Evolutionary conservation across 78 protist species (phyloP).

Genomic region (Pelomyxa schiedti): DNA sequence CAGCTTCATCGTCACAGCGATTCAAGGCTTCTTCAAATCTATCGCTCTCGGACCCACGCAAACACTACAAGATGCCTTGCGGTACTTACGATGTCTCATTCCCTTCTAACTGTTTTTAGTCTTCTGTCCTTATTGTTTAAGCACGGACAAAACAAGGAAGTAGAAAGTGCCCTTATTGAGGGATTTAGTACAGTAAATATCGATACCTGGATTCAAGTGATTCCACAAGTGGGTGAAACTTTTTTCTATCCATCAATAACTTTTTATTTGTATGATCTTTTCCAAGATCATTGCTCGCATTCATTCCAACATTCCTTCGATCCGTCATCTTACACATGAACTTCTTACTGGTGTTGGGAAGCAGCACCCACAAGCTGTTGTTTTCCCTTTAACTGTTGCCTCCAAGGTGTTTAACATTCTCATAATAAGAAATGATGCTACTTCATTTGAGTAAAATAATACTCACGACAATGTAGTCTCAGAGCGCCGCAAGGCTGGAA

Average conservation of each 20-base stretch:
- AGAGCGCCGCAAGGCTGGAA: constrained; percentile 34
- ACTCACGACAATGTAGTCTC: constrained; percentile 21
- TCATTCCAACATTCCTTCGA: constrained; percentile 47
- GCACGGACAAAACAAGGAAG: constrained; percentile 59
- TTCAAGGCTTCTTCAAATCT: constrained; percentile 73
- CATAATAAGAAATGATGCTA: no score
- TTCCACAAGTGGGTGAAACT: no score
- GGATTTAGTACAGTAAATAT: constrained; percentile 64
- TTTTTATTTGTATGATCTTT: constrained; percentile 9
- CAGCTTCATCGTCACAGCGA: constrained; percentile 40
- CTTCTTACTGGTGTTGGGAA: constrained; percentile 69
- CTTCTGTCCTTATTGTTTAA: constrained; percentile 84
- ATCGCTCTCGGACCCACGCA: constrained; percentile 55
- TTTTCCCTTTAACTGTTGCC: constrained; percentile 96
- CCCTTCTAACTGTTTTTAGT: no score
- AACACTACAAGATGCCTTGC: constrained; percentile 73
- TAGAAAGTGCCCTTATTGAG: constrained; percentile 31
- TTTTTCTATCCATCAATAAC: constrained; percentile 49
- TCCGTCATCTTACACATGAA: constrained; percentile 56
- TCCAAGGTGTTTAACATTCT: constrained; percentile 19
- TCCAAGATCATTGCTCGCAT: constrained; percentile 91
- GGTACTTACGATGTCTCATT: no score
- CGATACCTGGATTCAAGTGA: constrained; percentile 94
- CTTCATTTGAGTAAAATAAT: no score
- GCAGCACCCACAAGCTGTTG: constrained; percentile 96